Evolutionary conservation across 257 asterid species (phyloP).

Genomic region (Rhazya stricta): DNA sequence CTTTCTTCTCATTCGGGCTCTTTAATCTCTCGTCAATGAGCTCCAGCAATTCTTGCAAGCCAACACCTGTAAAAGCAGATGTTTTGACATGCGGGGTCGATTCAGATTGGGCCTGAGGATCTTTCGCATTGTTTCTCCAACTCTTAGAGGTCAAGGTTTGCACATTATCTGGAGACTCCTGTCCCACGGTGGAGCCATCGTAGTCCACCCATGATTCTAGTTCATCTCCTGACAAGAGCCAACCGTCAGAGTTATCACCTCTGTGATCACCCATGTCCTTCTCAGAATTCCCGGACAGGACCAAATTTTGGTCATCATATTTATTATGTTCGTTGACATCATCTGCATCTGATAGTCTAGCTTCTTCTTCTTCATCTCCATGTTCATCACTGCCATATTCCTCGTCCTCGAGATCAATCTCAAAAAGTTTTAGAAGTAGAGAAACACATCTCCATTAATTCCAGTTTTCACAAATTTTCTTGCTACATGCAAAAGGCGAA

Average conservation of each 20-base stretch:
- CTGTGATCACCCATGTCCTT: constrained; percentile 27
- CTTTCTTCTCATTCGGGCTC: constrained; percentile 21
- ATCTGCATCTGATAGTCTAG: constrained; percentile 35
- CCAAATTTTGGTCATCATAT: constrained; percentile 28
- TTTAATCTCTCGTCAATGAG: constrained; percentile 60
- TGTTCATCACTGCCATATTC: constrained; percentile 29
- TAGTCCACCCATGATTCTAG: constrained; percentile 39
- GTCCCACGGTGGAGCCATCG: constrained; percentile 43
- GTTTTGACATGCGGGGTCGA: constrained; percentile 46
- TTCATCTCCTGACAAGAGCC: constrained; percentile 49
- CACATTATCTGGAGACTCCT: constrained; percentile 25
- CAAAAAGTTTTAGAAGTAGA: constrained; percentile 1
- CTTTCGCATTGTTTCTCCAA: constrained; percentile 14
- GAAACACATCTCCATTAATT: constrained; percentile 8
- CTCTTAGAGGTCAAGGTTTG: constrained; percentile 25
- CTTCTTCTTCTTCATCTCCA: constrained; percentile 28
- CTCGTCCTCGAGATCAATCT: constrained; percentile 73
- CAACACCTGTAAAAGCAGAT: constrained; percentile 79
- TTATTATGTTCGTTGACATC: constrained; percentile 17
- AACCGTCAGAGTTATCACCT: constrained; percentile 37
- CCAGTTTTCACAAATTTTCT: neutral
- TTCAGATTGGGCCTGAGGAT: constrained; percentile 22
- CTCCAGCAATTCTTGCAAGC: constrained; percentile 75
- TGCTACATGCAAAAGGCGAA: neutral
- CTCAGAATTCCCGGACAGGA: constrained; percentile 26